Percentiles rank a stretch among this genome's conserved stretches.
Conservation (phyloP, 208 protist species). For the Leishmania braziliensis region DNA sequence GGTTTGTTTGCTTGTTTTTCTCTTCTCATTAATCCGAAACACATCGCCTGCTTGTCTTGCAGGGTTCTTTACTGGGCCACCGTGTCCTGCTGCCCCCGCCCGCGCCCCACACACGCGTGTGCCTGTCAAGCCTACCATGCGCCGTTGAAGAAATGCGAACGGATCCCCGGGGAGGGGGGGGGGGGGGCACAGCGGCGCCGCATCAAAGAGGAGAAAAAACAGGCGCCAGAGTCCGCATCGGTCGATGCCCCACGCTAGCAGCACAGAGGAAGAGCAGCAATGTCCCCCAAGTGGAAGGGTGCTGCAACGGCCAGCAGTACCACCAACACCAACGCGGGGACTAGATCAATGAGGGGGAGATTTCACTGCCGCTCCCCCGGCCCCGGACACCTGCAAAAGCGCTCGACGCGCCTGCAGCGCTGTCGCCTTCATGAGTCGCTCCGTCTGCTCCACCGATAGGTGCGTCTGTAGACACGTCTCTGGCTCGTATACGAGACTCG, state of each 20-base stretch:
- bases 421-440: slow-evolving; percentile 14
- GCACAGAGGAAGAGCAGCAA: neutral
- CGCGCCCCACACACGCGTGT: too few species aligned
- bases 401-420: slow-evolving; percentile 14
- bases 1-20: neutral
- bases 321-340: neutral
- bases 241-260: neutral
- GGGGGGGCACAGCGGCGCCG: neutral
- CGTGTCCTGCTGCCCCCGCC: neutral
- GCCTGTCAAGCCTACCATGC: neutral
- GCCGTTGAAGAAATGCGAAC: neutral
- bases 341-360: neutral
- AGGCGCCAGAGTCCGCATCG: neutral
- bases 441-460: slow-evolving; percentile 3
- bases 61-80: too few species aligned
- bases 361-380: neutral
- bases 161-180: neutral
- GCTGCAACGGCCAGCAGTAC: neutral
- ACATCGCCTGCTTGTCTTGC: neutral
- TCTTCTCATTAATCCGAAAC: neutral
- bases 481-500: neutral
- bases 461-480: slow-evolving; percentile 7
- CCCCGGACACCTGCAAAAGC: slow-evolving; percentile 15
- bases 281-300: neutral
- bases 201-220: neutral